These are phyloP conservation scores for Dictyostelium gargantuum DNA, from an alignment of 208 protist species.

Conservation along the genomic window DNA sequence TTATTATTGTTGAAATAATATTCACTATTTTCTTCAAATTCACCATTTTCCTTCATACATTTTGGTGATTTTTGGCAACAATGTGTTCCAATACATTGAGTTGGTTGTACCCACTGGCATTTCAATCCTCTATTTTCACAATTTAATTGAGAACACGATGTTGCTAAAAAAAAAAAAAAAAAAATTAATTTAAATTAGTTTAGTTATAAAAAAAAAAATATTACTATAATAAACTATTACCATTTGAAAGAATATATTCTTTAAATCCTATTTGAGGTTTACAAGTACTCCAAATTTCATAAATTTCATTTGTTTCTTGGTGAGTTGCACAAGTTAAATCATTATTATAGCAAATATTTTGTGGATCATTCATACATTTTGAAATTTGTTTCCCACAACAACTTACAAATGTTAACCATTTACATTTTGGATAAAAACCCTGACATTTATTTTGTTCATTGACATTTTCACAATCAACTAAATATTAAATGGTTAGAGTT, in stretches of 20 bases:
- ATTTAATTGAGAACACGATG: not conserved
- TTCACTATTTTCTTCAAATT: not conserved
- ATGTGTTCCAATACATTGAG: not conserved
- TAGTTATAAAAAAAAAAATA: too few relatives aligned
- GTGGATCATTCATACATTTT: not conserved
- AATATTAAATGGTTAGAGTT: too few relatives aligned
- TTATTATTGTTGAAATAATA: not conserved
- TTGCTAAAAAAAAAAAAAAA: not conserved
- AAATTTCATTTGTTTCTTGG: not conserved
- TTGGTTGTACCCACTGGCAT: not conserved
- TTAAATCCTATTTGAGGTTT: not conserved
- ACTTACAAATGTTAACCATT: not conserved
- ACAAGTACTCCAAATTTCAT: constrained; percentile 6
- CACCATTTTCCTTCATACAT: not conserved
- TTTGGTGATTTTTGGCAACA: not conserved
- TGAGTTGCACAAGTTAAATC: not conserved
- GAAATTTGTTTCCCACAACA: not conserved
- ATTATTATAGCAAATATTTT: not conserved
- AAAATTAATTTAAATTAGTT: too few relatives aligned
- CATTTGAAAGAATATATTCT: not conserved
- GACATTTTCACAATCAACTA: constrained; percentile 13
- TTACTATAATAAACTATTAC: not conserved
- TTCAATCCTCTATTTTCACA: not conserved
- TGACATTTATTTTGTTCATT: not conserved
- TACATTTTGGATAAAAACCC: not conserved